A percentile compares a stretch with the other conserved stretches of the same genome.
Evolutionary conservation across 768 basidiomycete species (phyloP).

Genomic region (Nidularia sp.): DNA sequence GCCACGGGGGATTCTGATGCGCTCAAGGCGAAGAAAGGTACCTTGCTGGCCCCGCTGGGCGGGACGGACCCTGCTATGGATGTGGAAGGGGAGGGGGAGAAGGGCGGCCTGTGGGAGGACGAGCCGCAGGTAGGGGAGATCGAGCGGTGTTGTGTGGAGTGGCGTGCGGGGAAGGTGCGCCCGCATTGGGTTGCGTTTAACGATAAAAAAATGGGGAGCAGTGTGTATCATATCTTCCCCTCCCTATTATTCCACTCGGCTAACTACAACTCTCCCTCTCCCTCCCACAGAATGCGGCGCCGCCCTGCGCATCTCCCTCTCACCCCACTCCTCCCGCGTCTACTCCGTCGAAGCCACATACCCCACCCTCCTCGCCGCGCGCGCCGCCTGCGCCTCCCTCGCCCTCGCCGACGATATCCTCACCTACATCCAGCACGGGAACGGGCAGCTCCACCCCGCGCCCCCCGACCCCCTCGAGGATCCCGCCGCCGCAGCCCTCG

Average conservation of each 20-base stretch:
- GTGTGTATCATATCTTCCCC: slow-evolving; percentile 23
- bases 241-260: background rate
- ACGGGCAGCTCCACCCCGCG: slow-evolving; percentile 41
- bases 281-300: slow-evolving; percentile 41
- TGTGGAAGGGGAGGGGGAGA: slow-evolving; percentile 7
- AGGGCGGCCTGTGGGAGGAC: background rate
- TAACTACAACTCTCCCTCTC: background rate
- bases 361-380: slow-evolving; percentile 38
- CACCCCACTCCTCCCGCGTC: slow-evolving; percentile 42
- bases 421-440: slow-evolving; percentile 54
- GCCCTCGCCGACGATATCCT: slow-evolving; percentile 53
- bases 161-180: slow-evolving; percentile 46
- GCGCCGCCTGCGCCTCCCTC: slow-evolving; percentile 45
- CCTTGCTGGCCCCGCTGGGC: slow-evolving; percentile 21
- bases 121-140: slow-evolving; percentile 30
- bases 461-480: background rate
- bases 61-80: slow-evolving; percentile 14
- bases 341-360: slow-evolving; percentile 47
- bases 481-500: background rate
- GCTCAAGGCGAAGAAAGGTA: slow-evolving; percentile 25
- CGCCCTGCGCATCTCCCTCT: slow-evolving; percentile 51
- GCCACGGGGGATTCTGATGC: slow-evolving; percentile 34
- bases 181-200: slow-evolving; percentile 51
- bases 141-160: slow-evolving; percentile 49
- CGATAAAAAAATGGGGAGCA: slow-evolving; percentile 38